Base-by-base conservation (phyloP, 345 rosid species). In the Eucalyptus pumila region DNA sequence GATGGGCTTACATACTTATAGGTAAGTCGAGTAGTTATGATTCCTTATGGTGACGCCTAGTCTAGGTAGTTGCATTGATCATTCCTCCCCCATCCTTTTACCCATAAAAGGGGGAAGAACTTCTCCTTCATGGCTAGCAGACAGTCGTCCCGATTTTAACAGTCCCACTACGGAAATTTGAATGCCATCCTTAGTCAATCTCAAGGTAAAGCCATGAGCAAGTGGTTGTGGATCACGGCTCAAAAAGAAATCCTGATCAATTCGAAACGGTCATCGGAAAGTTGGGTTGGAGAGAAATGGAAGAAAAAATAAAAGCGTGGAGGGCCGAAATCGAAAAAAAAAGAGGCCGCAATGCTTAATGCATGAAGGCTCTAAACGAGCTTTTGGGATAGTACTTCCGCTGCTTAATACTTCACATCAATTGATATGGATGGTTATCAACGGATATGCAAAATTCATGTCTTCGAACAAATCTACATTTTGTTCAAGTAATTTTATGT, bases 1-100 rank as follows among this genome's bases (percentile, higher is more conserved):
- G 34, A 30, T 1, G 9, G 0, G 37, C 1, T 65, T 32, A 23
- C 3, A n/a, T 65, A n/a, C 34, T 0, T 7, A 14, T 0, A 14
- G 2, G 19, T 32, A n/a, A 34, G 13, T 8, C 0, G 5, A 65
- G 37, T n/a, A 65, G 40, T 3, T 8, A n/a, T 65, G 11, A n/a
- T 1, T 67, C 23, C 40, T 67, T 32, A n/a, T 32, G 7, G 76
- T n/a, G 4, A 32, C 10, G 37, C 19, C 72, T 4, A 65, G 37
- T 16, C 1, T 30, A 4, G 34, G 19, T 65, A 65, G 17, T n/a
- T 30, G 17, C 17, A 65, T 14, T 1, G 3, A 65, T 14, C 10
- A 1, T 62, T 30, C 34, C 5, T 62, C 37, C 37, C 37, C 19
- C 72, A 30, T 3, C 3, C 72, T 65, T 65, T n/a, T 24, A 23